Evolutionary conservation across 768 basidiomycete genomes (phyloP), one percentile per base, ranked within the genome.

Genomic region (Gloeophyllum trabeum): DNA sequence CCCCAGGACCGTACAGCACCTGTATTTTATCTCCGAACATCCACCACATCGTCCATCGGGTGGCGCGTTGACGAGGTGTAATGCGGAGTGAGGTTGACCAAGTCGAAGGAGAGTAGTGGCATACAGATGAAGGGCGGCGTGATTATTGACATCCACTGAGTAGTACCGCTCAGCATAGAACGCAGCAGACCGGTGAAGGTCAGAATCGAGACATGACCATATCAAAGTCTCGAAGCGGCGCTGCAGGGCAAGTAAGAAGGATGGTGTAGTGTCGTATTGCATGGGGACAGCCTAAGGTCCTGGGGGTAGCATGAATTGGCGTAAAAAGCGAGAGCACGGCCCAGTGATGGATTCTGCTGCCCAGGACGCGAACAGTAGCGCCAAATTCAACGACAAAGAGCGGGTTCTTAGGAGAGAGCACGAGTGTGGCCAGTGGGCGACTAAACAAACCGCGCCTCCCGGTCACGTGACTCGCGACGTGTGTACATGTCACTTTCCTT

Each of bases 101-200:
- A 77, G 71, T 4, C 69, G 74, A 35, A 88, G 70, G 48, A 92
- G 74, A 16, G 80, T 70, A 34, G 74, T 79, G 48, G 89, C 87
- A 68, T 87, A 86, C 35, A 92, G 72, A 66, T 88, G 88, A 43
- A 85, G 75, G 49, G 87, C 78, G 55, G 86, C 80, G 57, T 93
- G 90, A 60, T 76, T 78, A 23, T 65, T 58, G 46, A 70, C 67
- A 60, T 85, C 79, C 59, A 86, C 62, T 30, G 77, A 73, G 57
- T 72, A 82, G 58, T 86, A 86, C 48, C 87, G 67, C 62, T 93
- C 91, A 25, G 89, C 87, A 64, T 86, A 86, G 66, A 94, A 94
- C 36, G 88, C 73, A 30, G 90, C 89, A 10, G 87, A 79, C 59
- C 72, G 75, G 51, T 74, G 67, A 35, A 91, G 76, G 53, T 83